A percentile compares a stretch with the other conserved stretches of the same genome.
phyloP scores from a whole-genome alignment of 495 filamentous ascomycete genomes.

The Penicillium robsamsonii region DNA sequence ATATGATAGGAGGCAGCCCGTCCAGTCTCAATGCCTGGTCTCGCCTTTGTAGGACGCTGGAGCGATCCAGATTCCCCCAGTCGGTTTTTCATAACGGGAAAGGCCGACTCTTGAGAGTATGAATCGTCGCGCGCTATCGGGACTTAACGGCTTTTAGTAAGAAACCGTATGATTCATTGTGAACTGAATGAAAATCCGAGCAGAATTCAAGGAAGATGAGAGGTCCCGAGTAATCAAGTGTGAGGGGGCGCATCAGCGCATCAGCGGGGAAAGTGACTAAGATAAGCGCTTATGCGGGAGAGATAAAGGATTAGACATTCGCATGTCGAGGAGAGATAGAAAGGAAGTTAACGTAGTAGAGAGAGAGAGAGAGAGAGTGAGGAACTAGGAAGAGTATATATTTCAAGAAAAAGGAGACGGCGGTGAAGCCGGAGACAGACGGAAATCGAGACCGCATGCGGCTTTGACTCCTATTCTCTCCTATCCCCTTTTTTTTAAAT shows the following conservation, averaged over 20 bases:
- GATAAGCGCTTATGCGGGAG: constrained; percentile 13
- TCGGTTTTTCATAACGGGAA: constrained; percentile 17
- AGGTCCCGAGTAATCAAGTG: background rate
- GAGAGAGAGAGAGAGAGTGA: too few species aligned
- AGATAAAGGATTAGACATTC: background rate
- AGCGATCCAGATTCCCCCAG: constrained; percentile 15
- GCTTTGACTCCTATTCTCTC: constrained; percentile 1
- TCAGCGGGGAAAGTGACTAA: constrained; percentile 12
- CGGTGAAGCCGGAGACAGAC: constrained; percentile 15
- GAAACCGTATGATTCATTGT: constrained; percentile 19
- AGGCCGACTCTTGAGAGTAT: constrained; percentile 20
- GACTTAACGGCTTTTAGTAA: constrained; percentile 12
- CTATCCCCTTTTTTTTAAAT: background rate
- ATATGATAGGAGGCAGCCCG: constrained; percentile 11
- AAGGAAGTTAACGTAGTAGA: background rate
- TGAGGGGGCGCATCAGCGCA: constrained; percentile 1
- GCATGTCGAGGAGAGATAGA: background rate
- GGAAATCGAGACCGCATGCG: constrained; percentile 24
- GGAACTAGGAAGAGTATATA: background rate
- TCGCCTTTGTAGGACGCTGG: constrained; percentile 11
- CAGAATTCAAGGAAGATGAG: constrained; percentile 1
- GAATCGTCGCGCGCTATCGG: constrained; percentile 26
- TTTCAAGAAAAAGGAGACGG: constrained; percentile 12
- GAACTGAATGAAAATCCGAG: background rate
- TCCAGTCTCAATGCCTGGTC: constrained; percentile 1